Conservation (phyloP, 1,139 yeast genomes). For the Magnusiomyces magnusii region DNA sequence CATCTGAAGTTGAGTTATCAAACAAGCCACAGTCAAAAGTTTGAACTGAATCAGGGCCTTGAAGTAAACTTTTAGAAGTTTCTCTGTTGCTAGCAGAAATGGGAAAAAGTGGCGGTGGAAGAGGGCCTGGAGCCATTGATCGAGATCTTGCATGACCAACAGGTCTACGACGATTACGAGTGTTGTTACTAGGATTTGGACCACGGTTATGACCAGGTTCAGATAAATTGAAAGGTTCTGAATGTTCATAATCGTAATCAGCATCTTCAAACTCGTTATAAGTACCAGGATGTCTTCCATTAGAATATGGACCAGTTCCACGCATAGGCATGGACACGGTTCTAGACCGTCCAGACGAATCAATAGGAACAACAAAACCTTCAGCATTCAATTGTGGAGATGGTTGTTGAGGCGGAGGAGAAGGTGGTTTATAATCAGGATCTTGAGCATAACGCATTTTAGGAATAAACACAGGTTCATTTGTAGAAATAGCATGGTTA, state of each 20-base stretch:
- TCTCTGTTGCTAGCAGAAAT: slow-evolving; percentile 3
- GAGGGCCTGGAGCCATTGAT: not conserved
- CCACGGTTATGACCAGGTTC: not conserved
- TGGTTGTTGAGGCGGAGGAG: not conserved
- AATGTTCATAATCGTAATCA: slow-evolving; percentile 5
- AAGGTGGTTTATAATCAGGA: not conserved
- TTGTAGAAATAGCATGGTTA: slow-evolving; percentile 3
- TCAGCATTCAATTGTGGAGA: slow-evolving; percentile 11
- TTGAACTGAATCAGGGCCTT: not conserved
- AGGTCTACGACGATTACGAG: not conserved
- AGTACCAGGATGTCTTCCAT: slow-evolving; percentile 3
- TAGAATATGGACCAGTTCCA: not conserved
- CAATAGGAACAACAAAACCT: slow-evolving; percentile 11
- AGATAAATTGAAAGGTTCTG: slow-evolving; percentile 1
- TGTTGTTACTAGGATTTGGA: not conserved
- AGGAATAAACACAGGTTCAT: slow-evolving; percentile 4
- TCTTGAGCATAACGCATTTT: slow-evolving; percentile 2
- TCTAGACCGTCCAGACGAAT: slow-evolving; percentile 5
- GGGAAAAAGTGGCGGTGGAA: slow-evolving; percentile 1
- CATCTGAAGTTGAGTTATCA: slow-evolving; percentile 6
- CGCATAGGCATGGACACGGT: slow-evolving; percentile 10
- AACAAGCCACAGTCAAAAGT: slow-evolving; percentile 9
- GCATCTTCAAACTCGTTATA: not conserved
- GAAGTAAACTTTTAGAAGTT: not conserved
- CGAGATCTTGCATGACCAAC: slow-evolving; percentile 1